Evolutionary conservation across 352 stramenopile genomes (phyloP), one percentile per base, ranked within the genome.

Genomic region (Pythium brachiatum): DNA sequence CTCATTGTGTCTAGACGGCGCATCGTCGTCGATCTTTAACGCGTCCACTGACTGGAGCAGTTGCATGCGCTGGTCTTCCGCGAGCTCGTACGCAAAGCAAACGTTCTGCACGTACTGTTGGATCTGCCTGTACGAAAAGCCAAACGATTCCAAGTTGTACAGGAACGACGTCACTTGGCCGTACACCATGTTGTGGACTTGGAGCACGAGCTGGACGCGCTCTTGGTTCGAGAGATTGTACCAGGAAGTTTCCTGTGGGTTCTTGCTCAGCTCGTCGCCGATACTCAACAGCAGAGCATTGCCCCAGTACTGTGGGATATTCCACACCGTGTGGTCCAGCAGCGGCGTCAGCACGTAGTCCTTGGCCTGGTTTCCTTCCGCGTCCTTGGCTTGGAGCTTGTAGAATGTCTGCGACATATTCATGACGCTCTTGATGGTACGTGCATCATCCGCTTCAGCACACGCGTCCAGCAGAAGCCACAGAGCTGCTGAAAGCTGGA

Each of bases 321-420:
- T 81, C 86, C 86, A 94, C 8, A 88, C 68, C 1, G 72, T 41
- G 59, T 94, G 86, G 27, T 83, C 67, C 38, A 73, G 63, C 15
- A 94, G 52, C 20, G 72, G 47, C 18, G 67, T 67, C 12, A 88
- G 77, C 20, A 94, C 61, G 59, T 85, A 94, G 21, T 84, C 76
- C 53, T 92, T 86, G 15, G 39, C 13, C 41, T 48, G n/a, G 7
- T n/a, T 27, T 4, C 41, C n/a, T 12, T 26, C 41, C 41, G 41
- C 25, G 18, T 3, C 27, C 15, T n/a, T n/a, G 20, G 38, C 29
- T 6, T n/a, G 36, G 13, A 60, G 61, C 15, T 70, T 69, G 53
- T 92, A 90, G 41, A 94, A 94, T 2, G 86, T 94, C 62, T 94
- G 86, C 20, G 89, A 57, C 83, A 94, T 85, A 62, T 94, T 92